Conservation (phyloP, 1,284 basidiomycete genomes). For the Sphaerobolus stellatus region DNA sequence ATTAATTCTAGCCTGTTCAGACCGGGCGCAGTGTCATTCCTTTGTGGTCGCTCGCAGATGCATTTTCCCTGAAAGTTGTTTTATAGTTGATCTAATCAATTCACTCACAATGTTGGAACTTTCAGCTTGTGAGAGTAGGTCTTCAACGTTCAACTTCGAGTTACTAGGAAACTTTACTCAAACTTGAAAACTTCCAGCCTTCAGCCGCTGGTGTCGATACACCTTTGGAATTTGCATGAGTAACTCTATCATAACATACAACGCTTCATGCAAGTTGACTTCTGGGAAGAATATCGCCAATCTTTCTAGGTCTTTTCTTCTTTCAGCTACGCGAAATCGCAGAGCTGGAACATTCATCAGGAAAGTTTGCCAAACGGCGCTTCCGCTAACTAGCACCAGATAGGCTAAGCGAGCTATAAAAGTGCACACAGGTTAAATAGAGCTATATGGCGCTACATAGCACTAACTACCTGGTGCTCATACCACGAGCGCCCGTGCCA, state of each 20-base stretch:
- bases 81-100: neutral
- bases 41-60: neutral
- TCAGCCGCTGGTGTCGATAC: neutral
- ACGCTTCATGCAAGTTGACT: too few relatives aligned
- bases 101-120: neutral
- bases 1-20: neutral
- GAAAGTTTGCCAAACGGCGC: too few relatives aligned
- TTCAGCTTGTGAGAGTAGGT: neutral
- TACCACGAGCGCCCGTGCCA: too few relatives aligned
- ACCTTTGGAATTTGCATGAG: neutral
- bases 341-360: neutral
- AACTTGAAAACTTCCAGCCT: neutral
- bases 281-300: neutral
- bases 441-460: too few relatives aligned
- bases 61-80: neutral
- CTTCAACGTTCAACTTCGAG: neutral
- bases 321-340: neutral
- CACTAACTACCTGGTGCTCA: too few relatives aligned
- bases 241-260: neutral
- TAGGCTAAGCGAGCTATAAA: too few relatives aligned
- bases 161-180: neutral
- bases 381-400: too few relatives aligned
- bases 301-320: neutral
- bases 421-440: too few relatives aligned
- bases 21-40: neutral